These are phyloP conservation scores for Boletus semigastroideus DNA, from an alignment of 1,284 basidiomycete species.

Conservation along the genomic window DNA sequence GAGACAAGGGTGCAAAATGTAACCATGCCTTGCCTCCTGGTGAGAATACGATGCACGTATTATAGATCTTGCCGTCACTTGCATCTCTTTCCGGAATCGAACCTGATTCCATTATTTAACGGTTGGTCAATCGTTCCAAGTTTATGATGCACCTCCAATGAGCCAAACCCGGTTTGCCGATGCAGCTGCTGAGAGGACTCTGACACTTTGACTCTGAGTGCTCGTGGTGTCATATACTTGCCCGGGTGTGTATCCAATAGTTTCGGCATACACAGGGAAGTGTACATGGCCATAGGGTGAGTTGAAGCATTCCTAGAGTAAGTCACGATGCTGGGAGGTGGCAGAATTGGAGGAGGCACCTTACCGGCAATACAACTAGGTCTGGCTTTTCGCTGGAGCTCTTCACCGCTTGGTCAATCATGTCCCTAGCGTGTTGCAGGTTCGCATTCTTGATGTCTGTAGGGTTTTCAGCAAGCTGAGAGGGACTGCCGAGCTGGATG, in stretches of 20 bases:
- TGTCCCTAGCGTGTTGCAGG: conserved; percentile 75
- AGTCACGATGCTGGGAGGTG: neutral
- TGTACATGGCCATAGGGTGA: conserved; percentile 90
- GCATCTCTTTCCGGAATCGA: conserved; percentile 85
- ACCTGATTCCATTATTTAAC: conserved; percentile 44
- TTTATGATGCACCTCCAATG: conserved; percentile 71
- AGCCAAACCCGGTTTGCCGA: conserved; percentile 85
- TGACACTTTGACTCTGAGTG: conserved; percentile 76
- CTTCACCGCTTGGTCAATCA: conserved; percentile 72
- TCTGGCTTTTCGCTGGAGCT: conserved; percentile 57
- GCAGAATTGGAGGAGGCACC: conserved; percentile 23
- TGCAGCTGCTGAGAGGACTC: conserved; percentile 81
- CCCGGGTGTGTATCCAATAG: conserved; percentile 61
- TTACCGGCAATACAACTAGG: conserved; percentile 85
- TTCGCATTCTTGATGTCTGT: conserved; percentile 61
- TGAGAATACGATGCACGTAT: conserved; percentile 90
- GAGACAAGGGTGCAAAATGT: neutral
- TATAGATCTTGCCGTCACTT: conserved; percentile 75
- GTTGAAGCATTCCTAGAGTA: conserved; percentile 90
- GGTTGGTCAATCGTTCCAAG: neutral
- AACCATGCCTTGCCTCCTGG: conserved; percentile 61
- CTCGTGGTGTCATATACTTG: conserved; percentile 55
- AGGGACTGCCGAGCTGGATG: conserved; percentile 78
- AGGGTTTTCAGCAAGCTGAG: conserved; percentile 40
- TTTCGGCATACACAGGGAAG: conserved; percentile 86